Base-by-base conservation (phyloP, 805 yeast genomes). In the Kazachstania viticola region DNA sequence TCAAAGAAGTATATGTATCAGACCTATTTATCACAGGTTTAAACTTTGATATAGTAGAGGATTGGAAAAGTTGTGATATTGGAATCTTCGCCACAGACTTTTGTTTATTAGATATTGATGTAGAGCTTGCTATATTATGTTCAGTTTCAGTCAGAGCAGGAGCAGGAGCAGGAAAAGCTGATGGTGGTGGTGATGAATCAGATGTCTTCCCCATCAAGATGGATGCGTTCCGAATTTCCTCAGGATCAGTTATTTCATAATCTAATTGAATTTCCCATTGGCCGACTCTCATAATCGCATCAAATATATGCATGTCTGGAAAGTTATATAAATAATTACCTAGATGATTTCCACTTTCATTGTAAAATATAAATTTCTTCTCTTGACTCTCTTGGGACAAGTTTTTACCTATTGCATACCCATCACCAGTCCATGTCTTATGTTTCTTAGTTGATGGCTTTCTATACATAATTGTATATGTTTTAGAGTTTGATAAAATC, bases 391-490 rank as follows among this genome's bases (percentile, higher is more conserved):
- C n/a, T n/a, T n/a, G n/a, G n/a, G n/a, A n/a, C n/a, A n/a, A n/a
- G 12, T 39, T 39, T 13, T 35, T 12, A 9, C 24, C 3, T 9
- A 17, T 44, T 12, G 79, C 58, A 21, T 59, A 55, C 0, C 95
- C 97, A 58, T 91, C 97, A 2, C 94, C 94, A 34, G 83, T 93
- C 98, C 98, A 91, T 0, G 84, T 75, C 51, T 87, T 87, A 53
- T 85, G 75, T 62, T 88, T 84, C 56, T 80, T 83, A 21, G 60
- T 64, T 0, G 88, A 63, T 26, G 65, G 64, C 51, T 83, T 84
- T 21, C 98, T 61, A 68, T 78, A 80, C 41, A 81, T 67, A 5
- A 74, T 71, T 11, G 45, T 41, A 29, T 49, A 58, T 22, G 30
- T 39, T 23, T 38, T 39, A 4, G n/a, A 21, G 21, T 12, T 17